Evolutionary conservation across 2,329 filamentous ascomycete genomes (phyloP).

Genomic region (Neonectria ditissima): DNA sequence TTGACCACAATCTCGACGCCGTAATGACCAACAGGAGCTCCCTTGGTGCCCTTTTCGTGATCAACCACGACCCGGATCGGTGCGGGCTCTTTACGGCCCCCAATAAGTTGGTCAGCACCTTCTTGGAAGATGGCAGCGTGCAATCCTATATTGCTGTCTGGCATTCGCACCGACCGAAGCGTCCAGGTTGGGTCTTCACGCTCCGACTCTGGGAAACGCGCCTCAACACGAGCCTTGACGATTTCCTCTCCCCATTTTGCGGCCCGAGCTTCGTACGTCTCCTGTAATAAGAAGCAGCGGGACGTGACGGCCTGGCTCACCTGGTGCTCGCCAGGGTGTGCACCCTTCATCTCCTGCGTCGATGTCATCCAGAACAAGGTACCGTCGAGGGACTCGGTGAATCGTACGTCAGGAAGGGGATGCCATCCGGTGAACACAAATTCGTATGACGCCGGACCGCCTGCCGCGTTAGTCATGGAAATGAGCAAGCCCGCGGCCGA

Average conservation of each 20-base stretch:
- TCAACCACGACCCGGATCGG: constrained; percentile 80
- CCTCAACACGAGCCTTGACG: constrained; percentile 86
- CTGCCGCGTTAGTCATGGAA: constrained; percentile 72
- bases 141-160: constrained; percentile 69
- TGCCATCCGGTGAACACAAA: constrained; percentile 82
- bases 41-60: constrained; percentile 73
- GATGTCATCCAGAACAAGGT: constrained; percentile 76
- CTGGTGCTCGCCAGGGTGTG: constrained; percentile 57
- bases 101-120: constrained; percentile 69
- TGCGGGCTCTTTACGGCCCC: constrained; percentile 75
- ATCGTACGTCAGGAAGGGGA: constrained; percentile 75
- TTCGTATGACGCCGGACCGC: constrained; percentile 73
- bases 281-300: constrained; percentile 78
- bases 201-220: constrained; percentile 84
- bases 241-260: constrained; percentile 85
- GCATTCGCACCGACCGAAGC: constrained; percentile 75
- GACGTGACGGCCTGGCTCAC: constrained; percentile 65
- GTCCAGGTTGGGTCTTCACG: constrained; percentile 86
- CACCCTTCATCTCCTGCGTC: constrained; percentile 69
- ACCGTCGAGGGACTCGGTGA: constrained; percentile 77
- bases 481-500: constrained; percentile 72
- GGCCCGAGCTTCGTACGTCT: constrained; percentile 82
- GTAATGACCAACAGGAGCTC: constrained; percentile 73
- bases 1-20: constrained; percentile 79
- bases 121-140: constrained; percentile 81